Evolutionary conservation across 495 filamentous ascomycete genomes (phyloP), one percentile per base, ranked within the genome.

Genomic region (Penicillium robsamsonii): DNA sequence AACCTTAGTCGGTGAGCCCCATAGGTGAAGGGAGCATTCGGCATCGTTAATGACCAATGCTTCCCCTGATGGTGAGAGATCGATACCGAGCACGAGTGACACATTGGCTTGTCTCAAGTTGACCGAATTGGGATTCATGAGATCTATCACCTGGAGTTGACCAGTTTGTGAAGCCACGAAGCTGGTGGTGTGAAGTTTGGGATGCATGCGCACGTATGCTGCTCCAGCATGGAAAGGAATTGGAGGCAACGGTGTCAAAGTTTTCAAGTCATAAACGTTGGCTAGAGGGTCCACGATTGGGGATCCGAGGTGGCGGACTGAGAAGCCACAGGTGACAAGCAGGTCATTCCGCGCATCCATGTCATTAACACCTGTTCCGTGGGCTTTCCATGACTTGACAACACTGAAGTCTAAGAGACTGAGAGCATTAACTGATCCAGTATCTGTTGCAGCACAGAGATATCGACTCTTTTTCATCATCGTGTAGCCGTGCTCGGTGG

Each of bases 291-390:
- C 94, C 2, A 94, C 85, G 68, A 91, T 89, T 42, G 77, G 76
- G 10, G 79, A 72, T 5, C 80, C 82, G 25, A 84, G 70, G 35
- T 82, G 83, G 60, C 90, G 84, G 17, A 86, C 78, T 1, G 92
- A 93, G 67, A 89, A 94, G n/a, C 94, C 94, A 69, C 94, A 99
- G 24, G 92, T 97, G 18, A 97, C 86, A 29, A 97, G 81, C 57
- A 90, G 91, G 64, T 96, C 91, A 58, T 90, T 87, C 53, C 91
- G 87, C 7, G 91, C 90, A 73, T 97, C 93, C 88, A 99, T 96
- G 66, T 97, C 92, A 66, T 89, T 93, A 59, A 97, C 88, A 24
- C 81, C 83, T 4, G 89, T 86, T 3, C 82, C 80, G 59, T 97
- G 92, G 5, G 92, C 90, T 59, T 91, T 88, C 89, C 93, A 97